Percentiles rank a stretch among this genome's conserved stretches.
Conservation (phyloP, 176 grass and related monocot genomes). For the Sorghum bicolor region Sorghum_bicolor_NCBIv3 NC_012874.2:68468001-68468500, state of each 20-base stretch:
- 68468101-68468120: constrained; percentile 57
- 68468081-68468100: constrained; percentile 64
- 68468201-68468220: neutral
- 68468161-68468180: constrained; percentile 14
- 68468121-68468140: constrained; percentile 70
- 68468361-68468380: neutral
- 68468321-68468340: neutral
- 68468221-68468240: neutral
- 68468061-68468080: constrained; percentile 58
- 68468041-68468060: constrained; percentile 79
- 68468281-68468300: neutral
- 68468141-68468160: constrained; percentile 50
- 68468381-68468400: neutral
- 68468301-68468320: neutral
- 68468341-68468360: neutral
- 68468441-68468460: neutral
- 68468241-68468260: neutral
- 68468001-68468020: constrained; percentile 77
- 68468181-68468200: neutral
- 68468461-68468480: neutral
- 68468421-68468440: neutral
- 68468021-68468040: constrained; percentile 83
- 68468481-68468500: neutral
- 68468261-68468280: neutral
- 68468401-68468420: neutral